Conservation (phyloP, 1,284 basidiomycete species). For the Wolfiporia cocos region DNA sequence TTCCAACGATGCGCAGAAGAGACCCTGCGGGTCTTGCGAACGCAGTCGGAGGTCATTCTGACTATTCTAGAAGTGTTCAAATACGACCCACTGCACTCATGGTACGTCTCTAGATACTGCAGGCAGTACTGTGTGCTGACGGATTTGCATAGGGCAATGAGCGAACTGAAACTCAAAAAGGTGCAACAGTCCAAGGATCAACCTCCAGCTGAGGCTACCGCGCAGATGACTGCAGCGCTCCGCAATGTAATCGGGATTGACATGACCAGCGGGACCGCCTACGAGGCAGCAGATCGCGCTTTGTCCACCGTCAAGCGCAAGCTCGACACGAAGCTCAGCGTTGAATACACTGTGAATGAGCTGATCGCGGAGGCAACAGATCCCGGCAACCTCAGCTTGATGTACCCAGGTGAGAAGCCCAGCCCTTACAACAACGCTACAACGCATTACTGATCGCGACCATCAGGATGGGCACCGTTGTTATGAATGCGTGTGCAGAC, state of each 20-base stretch:
- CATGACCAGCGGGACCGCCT: conserved; percentile 58
- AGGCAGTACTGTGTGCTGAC: too few species aligned
- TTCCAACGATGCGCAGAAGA: conserved; percentile 95
- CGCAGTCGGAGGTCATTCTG: conserved; percentile 82
- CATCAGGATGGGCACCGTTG: conserved; percentile 11
- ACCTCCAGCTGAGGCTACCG: conserved; percentile 20
- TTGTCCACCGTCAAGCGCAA: conserved; percentile 76
- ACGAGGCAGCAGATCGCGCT: conserved; percentile 88
- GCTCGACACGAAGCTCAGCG: conserved; percentile 79
- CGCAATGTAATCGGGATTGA: conserved; percentile 46
- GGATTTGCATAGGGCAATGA: conserved; percentile 70
- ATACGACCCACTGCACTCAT: conserved; percentile 91
- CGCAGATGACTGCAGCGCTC: conserved; percentile 20
- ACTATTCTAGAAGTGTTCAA: conserved; percentile 97
- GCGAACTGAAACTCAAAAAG: conserved; percentile 62
- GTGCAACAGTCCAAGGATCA: conserved; percentile 37
- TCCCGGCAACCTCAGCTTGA: conserved; percentile 66
- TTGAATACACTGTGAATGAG: conserved; percentile 92
- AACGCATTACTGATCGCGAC: neutral
- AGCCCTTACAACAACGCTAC: neutral
- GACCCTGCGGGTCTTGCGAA: conserved; percentile 85
- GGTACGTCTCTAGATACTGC: conserved; percentile 45
- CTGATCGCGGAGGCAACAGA: conserved; percentile 89
- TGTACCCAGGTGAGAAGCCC: conserved; percentile 73
- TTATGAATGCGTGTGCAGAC: neutral